Evolutionary conservation across 495 filamentous ascomycete genomes (phyloP).

Genomic region (Parachaetomium inaequale): DNA sequence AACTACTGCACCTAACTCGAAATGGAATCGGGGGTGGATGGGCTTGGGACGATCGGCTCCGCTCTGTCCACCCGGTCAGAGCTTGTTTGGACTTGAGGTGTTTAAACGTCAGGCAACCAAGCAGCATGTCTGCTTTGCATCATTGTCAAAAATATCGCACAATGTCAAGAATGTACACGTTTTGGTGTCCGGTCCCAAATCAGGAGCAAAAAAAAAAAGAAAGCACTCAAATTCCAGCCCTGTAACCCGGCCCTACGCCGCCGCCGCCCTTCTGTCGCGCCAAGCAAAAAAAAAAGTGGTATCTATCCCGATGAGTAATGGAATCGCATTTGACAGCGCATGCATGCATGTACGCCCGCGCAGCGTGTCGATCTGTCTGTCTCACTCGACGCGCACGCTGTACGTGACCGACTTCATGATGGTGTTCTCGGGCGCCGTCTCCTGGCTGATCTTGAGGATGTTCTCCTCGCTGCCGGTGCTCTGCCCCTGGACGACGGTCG

Average conservation of each 20-base stretch:
- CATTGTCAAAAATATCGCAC: neutral
- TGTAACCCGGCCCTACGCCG: neutral
- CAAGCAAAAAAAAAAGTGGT: neutral
- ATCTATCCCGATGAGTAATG: neutral
- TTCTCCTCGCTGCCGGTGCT: slow-evolving; percentile 45
- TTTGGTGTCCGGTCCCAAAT: neutral
- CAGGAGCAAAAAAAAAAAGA: neutral
- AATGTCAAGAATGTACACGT: neutral
- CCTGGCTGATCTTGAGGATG: slow-evolving; percentile 35
- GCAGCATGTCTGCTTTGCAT: neutral
- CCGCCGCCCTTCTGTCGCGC: neutral
- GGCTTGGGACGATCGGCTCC: neutral
- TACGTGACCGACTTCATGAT: slow-evolving; percentile 50
- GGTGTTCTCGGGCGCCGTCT: slow-evolving; percentile 21
- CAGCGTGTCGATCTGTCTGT: neutral
- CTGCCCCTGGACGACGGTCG: slow-evolving; percentile 21
- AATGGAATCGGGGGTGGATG: neutral
- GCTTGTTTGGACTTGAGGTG: neutral
- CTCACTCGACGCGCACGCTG: slow-evolving; percentile 36
- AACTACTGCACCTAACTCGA: neutral
- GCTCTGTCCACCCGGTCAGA: neutral
- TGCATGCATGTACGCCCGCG: neutral
- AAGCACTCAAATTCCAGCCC: neutral
- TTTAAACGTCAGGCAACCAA: neutral
- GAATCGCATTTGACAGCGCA: neutral